phyloP scores from a whole-genome alignment of 73 alveolate species.

The Effrenium voratum region DNA sequence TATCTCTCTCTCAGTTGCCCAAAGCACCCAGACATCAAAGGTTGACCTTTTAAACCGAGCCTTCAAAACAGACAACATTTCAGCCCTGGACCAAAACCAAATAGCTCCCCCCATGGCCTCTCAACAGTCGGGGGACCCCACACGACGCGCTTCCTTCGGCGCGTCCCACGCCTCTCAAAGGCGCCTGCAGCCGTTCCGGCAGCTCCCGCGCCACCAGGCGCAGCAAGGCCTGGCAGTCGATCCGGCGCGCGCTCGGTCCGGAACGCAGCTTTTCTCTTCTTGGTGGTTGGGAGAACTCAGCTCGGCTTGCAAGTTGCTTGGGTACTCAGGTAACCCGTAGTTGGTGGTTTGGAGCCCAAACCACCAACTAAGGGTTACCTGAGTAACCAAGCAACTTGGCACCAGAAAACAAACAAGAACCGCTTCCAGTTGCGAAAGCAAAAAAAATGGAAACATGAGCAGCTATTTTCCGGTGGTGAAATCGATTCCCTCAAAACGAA shows the following conservation, averaged over 20 bases:
- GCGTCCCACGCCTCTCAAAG: background rate
- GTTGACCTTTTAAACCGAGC: background rate
- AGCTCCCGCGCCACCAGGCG: constrained; percentile 16
- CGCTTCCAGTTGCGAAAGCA: too few species aligned
- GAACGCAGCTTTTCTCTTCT: background rate
- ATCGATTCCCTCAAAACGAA: too few species aligned
- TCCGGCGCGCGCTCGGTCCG: background rate
- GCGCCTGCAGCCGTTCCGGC: background rate
- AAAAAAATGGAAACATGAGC: too few species aligned
- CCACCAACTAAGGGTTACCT: background rate
- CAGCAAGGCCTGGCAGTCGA: constrained; percentile 20
- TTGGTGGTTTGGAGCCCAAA: background rate
- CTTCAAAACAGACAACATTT: background rate
- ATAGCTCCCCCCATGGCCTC: background rate
- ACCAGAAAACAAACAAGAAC: background rate
- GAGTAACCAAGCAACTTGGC: background rate
- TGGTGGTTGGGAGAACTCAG: background rate
- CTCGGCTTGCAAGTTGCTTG: background rate
- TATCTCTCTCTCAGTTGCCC: background rate
- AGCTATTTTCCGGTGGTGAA: too few species aligned
- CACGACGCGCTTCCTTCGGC: too few species aligned
- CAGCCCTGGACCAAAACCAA: background rate
- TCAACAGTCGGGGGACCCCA: background rate
- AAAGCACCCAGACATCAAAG: background rate
- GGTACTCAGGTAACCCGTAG: background rate